phyloP scores from a whole-genome alignment of 805 yeast species.

The Suhomyces pyralidae region DNA sequence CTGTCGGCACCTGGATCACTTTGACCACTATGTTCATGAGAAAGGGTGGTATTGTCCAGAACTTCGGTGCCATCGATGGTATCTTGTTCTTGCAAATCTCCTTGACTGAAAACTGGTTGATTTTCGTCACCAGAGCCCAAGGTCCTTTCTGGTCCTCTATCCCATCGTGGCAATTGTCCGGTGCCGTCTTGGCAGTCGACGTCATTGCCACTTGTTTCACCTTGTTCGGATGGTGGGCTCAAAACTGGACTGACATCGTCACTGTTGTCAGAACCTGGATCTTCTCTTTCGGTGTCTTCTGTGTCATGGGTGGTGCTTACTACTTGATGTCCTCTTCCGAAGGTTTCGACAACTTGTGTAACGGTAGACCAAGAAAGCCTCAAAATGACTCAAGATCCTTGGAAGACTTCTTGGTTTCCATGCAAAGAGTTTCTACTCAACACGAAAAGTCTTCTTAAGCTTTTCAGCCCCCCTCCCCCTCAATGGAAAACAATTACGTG shows the following conservation, averaged over 20 bases:
- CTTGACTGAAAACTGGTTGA: conserved; percentile 95
- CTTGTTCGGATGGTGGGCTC: conserved; percentile 96
- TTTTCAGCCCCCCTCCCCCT: too few species aligned
- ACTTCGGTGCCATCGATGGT: conserved; percentile 90
- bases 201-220: conserved; percentile 89
- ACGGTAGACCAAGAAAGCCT: conserved; percentile 69
- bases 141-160: conserved; percentile 98
- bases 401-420: conserved; percentile 81
- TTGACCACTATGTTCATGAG: conserved; percentile 89
- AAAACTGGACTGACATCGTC: conserved; percentile 95
- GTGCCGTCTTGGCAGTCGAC: conserved; percentile 90
- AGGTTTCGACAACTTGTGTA: conserved; percentile 78
- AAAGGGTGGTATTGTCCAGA: conserved; percentile 92
- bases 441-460: conserved; percentile 72
- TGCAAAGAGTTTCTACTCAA: conserved; percentile 88
- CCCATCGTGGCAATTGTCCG: conserved; percentile 96
- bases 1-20: conserved; percentile 92
- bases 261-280: conserved; percentile 93
- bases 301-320: conserved; percentile 95
- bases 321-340: conserved; percentile 84
- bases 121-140: conserved; percentile 93
- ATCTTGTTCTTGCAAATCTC: conserved; percentile 91
- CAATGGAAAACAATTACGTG: too few species aligned
- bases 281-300: conserved; percentile 96
- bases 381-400: conserved; percentile 52